These are phyloP conservation scores for Thelephora ganbajun DNA, from an alignment of 768 basidiomycete species.

Conservation along the genomic window DNA sequence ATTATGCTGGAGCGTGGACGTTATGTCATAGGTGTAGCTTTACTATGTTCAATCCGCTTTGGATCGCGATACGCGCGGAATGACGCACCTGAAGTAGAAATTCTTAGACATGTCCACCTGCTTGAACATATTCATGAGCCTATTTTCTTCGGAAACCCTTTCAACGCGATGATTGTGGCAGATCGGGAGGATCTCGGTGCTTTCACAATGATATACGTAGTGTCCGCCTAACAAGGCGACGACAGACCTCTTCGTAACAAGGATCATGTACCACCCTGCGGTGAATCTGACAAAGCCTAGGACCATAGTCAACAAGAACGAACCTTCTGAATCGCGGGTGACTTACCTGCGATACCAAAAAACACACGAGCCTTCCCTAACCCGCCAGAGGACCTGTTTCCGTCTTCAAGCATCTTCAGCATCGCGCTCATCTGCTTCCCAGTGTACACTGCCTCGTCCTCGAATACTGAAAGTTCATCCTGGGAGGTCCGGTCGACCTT, in stretches of 20 bases:
- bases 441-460: conserved; percentile 82
- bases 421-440: conserved; percentile 83
- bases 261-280: conserved; percentile 90
- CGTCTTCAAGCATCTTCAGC: conserved; percentile 91
- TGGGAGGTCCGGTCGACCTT: conserved; percentile 85
- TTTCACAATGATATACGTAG: conserved; percentile 93
- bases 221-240: conserved; percentile 92
- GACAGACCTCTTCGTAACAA: conserved; percentile 80
- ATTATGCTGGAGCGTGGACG: conserved; percentile 90
- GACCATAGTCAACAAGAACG: background rate
- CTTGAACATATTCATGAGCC: conserved; percentile 82
- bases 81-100: conserved; percentile 83
- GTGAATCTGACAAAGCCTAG: conserved; percentile 88
- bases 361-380: conserved; percentile 66
- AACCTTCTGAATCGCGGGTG: background rate
- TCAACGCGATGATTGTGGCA: conserved; percentile 74
- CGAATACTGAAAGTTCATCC: conserved; percentile 61
- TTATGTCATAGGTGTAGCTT: conserved; percentile 94
- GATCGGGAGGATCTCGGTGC: conserved; percentile 71
- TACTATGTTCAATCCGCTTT: conserved; percentile 1
- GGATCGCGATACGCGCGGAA: background rate
- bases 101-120: conserved; percentile 98
- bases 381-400: conserved; percentile 80
- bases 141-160: conserved; percentile 77
- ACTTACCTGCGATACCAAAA: conserved; percentile 70